These are phyloP conservation scores for Solanum piurae DNA, from an alignment of 257 asterid genomes.

Conservation along the genomic window DNA sequence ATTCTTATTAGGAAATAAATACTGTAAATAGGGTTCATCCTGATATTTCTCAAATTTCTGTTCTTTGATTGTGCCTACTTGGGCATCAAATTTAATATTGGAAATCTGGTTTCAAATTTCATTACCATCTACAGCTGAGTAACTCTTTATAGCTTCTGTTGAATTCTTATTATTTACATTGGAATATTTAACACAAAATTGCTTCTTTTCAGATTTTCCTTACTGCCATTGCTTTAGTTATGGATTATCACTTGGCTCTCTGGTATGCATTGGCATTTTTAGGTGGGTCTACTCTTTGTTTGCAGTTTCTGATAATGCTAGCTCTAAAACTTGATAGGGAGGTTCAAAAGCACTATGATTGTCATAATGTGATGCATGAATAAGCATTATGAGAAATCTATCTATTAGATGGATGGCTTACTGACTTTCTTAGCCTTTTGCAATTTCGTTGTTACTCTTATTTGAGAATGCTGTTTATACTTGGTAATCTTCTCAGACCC, in stretches of 20 bases:
- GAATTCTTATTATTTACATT: not conserved
- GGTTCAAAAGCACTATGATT: not conserved
- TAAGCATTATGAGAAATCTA: not conserved
- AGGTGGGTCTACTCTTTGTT: conserved; percentile 42
- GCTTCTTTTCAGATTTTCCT: conserved; percentile 59
- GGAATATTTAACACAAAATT: not conserved
- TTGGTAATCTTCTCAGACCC: not conserved
- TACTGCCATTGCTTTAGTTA: conserved; percentile 57
- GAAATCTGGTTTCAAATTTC: not conserved
- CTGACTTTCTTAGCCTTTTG: not conserved
- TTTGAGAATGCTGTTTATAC: not conserved
- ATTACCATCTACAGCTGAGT: not conserved
- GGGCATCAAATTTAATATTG: not conserved
- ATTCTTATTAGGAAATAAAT: not conserved
- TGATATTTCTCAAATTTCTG: not conserved
- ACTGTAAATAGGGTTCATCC: not conserved
- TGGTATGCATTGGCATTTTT: conserved; percentile 68
- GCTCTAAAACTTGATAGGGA: not conserved
- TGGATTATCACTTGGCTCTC: conserved; percentile 89
- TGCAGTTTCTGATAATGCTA: not conserved
- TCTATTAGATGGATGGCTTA: not conserved
- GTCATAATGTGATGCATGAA: not conserved
- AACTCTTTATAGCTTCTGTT: not conserved
- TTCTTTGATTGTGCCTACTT: not conserved
- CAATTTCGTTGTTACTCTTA: not conserved